A percentile compares a stretch with the other conserved stretches of the same genome.
Conservation (phyloP, 176 grass and related monocot genomes). For the Alopecurus myosuroides region DNA sequence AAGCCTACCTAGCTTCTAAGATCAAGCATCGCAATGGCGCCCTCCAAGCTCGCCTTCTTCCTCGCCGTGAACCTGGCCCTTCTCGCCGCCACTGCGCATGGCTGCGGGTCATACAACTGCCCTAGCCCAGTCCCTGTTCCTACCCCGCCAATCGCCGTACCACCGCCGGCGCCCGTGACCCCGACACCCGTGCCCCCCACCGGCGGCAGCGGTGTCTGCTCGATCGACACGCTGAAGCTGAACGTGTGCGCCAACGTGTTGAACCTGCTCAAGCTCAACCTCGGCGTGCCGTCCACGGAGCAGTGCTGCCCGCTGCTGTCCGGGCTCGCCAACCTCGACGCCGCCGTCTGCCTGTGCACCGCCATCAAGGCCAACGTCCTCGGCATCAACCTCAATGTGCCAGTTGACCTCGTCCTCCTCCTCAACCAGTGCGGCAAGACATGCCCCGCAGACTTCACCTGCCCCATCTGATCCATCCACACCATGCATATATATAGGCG, state of each 20-base stretch:
- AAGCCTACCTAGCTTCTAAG: neutral
- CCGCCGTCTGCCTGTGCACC: no score
- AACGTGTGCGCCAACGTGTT: conserved; percentile 30
- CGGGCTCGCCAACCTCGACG: no score
- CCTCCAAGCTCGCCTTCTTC: conserved; percentile 8
- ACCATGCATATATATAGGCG: no score
- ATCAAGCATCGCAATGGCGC: neutral
- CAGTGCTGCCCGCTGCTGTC: no score
- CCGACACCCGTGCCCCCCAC: neutral
- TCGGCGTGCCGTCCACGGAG: no score
- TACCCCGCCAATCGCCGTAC: neutral
- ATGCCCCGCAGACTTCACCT: neutral
- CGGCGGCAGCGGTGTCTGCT: neutral
- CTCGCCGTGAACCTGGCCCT: conserved; percentile 18
- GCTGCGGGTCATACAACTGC: conserved; percentile 14
- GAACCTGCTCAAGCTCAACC: neutral
- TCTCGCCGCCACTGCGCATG: conserved; percentile 11
- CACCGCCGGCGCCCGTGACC: neutral
- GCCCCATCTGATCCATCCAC: neutral
- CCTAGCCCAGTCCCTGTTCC: neutral
- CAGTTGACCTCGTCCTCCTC: neutral
- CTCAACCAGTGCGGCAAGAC: conserved; percentile 9
- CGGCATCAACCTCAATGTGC: conserved; percentile 29
- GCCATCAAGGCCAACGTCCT: conserved; percentile 8
- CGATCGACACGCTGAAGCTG: conserved; percentile 41